Base-by-base conservation (phyloP, 129 eudicot genomes). In the Pittosporum tobira region DNA sequence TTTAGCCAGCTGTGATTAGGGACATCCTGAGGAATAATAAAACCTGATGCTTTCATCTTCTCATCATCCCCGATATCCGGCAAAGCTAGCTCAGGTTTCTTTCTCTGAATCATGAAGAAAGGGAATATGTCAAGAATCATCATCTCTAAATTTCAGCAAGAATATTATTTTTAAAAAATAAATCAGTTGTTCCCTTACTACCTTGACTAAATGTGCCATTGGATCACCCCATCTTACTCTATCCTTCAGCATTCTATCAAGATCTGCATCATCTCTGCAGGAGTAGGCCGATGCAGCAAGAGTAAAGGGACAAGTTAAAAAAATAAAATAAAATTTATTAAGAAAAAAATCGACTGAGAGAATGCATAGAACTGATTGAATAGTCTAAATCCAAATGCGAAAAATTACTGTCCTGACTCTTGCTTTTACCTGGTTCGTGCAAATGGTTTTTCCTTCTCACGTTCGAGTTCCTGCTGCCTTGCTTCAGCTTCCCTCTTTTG, bases 171-270 rank as follows among this genome's bases (percentile, higher is more conserved):
- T n/a, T n/a, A 6, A 18, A 31, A 7, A 20, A 5, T 44, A 7
- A 11, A 48, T 53, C 62, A 29, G 52, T 23, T 37, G n/a, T n/a
- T n/a, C n/a, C n/a, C n/a, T n/a, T 53, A 36, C 5, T 66, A 76
- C 96, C 90, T 91, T 87, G 40, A 82, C 94, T 29, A 91, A 68
- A 73, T 91, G 96, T 27, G 98, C 94, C 96, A 91, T 86, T 6
- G 98, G 98, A 60, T 91, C 98, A 53, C 96, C 96, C 90, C 94
- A 91, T 79, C 99, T 72, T 20, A 78, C 48, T 78, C 85, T 79
- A 16, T 87, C 85, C 81, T 81, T 91, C 78, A 83, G 66, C 85
- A 83, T 71, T 11, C 72, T 75, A 55, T 91, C 95, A 5, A 91
- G 88, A 46, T 91, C 96, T 6, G 85, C 75, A 67, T 91, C 99